phyloP scores from a whole-genome alignment of 108 stramenopile species.

The Cylindrotheca fusiformis region DNA sequence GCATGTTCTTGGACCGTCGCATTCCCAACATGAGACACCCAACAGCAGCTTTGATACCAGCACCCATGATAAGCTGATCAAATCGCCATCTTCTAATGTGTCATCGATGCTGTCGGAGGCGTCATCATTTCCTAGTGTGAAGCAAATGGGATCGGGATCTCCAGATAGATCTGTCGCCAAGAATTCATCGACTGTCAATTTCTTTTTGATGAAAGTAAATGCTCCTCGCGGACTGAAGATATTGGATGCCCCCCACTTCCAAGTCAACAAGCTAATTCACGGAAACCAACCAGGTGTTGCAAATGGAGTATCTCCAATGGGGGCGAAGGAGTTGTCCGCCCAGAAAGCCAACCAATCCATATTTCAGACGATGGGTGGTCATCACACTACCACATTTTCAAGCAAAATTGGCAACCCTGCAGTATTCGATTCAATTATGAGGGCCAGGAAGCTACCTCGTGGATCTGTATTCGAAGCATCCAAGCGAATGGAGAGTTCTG shows the following conservation, averaged over 20 bases:
- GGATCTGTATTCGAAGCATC: slow-evolving; percentile 85
- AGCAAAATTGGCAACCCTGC: slow-evolving; percentile 51
- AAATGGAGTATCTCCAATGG: slow-evolving; percentile 13
- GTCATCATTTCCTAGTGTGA: slow-evolving; percentile 12
- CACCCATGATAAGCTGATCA: slow-evolving; percentile 10
- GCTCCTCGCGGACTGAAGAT: slow-evolving; percentile 80
- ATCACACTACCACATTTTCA: slow-evolving; percentile 51
- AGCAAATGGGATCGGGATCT: not conserved
- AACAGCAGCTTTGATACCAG: not conserved
- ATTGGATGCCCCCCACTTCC: slow-evolving; percentile 84
- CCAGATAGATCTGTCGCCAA: slow-evolving; percentile 31
- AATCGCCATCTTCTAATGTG: slow-evolving; percentile 47
- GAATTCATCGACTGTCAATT: slow-evolving; percentile 20
- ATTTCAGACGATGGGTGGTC: slow-evolving; percentile 52
- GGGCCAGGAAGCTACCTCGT: slow-evolving; percentile 56
- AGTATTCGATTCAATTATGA: slow-evolving; percentile 45
- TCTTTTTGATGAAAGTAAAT: slow-evolving; percentile 73
- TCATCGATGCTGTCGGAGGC: slow-evolving; percentile 49
- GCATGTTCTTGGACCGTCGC: slow-evolving; percentile 7
- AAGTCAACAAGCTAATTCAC: slow-evolving; percentile 71
- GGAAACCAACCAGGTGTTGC: slow-evolving; percentile 27
- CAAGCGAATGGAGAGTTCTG: slow-evolving; percentile 63
- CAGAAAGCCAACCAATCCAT: slow-evolving; percentile 27
- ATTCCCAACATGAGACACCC: not conserved
- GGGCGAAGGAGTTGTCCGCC: slow-evolving; percentile 29